phyloP scores from a whole-genome alignment of 768 basidiomycete species.

The Holtermannia corniformis region DNA sequence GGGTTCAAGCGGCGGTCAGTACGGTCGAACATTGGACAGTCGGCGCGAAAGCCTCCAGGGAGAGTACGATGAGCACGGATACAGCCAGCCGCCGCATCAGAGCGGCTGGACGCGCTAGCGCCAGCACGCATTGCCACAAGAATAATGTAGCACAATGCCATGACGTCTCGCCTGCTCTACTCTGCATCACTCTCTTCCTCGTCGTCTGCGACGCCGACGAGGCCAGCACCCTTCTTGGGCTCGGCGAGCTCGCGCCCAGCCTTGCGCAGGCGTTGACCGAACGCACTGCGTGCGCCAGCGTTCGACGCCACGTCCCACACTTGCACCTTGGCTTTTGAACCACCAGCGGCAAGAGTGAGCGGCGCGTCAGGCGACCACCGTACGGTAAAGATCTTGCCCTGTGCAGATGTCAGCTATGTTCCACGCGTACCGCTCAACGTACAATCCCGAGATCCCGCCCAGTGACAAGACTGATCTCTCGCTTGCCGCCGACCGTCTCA shows the following conservation, averaged over 20 bases:
- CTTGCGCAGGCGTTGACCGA: conserved; percentile 64
- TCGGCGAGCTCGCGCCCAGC: conserved; percentile 55
- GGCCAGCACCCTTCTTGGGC: conserved; percentile 37
- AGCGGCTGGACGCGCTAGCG: not conserved
- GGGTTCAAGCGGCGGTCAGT: not conserved
- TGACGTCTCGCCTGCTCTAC: too few species aligned
- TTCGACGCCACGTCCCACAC: conserved; percentile 91
- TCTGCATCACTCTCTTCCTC: conserved; percentile 45
- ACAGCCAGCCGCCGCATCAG: not conserved
- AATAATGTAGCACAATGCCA: too few species aligned
- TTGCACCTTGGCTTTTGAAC: conserved; percentile 86
- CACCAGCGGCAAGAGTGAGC: conserved; percentile 84
- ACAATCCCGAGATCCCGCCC: conserved; percentile 87
- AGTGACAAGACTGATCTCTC: conserved; percentile 70
- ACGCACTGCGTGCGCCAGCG: conserved; percentile 68
- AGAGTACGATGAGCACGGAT: not conserved
- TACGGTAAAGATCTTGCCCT: conserved; percentile 95
- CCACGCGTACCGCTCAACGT: conserved; percentile 19
- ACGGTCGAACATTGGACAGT: not conserved
- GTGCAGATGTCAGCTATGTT: not conserved
- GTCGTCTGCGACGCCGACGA: conserved; percentile 47
- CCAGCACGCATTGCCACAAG: too few species aligned
- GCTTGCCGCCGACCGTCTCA: conserved; percentile 47
- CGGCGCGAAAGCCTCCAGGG: not conserved
- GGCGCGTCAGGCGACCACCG: conserved; percentile 82